Base-by-base conservation (phyloP, 1,284 basidiomycete species). In the Cutaneotrichosporon cyanovorans region DNA sequence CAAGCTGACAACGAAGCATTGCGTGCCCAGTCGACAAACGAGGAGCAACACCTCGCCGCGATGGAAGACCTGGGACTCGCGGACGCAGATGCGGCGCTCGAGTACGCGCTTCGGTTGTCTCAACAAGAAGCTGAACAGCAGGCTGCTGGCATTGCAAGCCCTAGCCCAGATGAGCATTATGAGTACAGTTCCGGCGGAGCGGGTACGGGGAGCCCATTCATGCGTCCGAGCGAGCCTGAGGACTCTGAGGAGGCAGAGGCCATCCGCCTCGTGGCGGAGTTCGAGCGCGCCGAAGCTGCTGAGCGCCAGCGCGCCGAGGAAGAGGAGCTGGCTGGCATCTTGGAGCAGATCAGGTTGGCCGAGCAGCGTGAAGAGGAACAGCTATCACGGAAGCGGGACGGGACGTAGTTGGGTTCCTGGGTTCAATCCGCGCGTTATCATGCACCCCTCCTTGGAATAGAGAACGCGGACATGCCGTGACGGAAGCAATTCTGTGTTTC, bases 51-150 rank as follows among this genome's bases (percentile, higher is more conserved):
- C 31, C 42, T 46, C 11, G 58, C 50, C 7, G 51, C 56, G 20
- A 60, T 64, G 56, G 55, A 59, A 10, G 56, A 62, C 37, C 47
- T 67, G 32, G 65, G 65, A 1, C 48, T 67, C 8, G 63, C 60
- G 30, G 60, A 62, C 36, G 57, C 55, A 10, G 65, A 67, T 34
- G 63, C 61, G 10, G 65, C 63, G n/a, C 48, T 65, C 20, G 56
- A 63, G 45, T 67, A 65, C 41, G 65, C 65, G 7, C 51, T 67
- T 38, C 60, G 65, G 63, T 43, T 67, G 11, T 63, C 60, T 0
- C 55, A 61, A 40, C 61, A 63, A 16, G 61, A 62, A 23, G 42
- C 48, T 2, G 43, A 53, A 20, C 32, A 4, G 16, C 30, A 6
- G 8, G 25, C 25, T 18, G 8, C 33, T 34, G 15, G 30, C 30